Base-by-base conservation (phyloP, 2,329 filamentous ascomycete genomes). In the Trematosphaeria pertusa region DNA sequence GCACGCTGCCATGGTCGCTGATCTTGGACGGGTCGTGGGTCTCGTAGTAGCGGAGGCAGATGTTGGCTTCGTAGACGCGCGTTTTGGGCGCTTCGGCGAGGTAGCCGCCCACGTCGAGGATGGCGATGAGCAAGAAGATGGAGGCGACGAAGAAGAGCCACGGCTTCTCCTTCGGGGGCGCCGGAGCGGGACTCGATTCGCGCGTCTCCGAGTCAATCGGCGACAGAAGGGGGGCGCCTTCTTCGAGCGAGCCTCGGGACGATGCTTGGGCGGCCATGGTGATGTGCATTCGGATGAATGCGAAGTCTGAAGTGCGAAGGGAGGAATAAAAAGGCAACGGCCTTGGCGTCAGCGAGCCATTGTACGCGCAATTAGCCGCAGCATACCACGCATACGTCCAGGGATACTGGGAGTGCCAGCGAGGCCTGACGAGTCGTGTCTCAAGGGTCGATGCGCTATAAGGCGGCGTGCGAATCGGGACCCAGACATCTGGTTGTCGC, bases 61-160 rank as follows among this genome's bases (percentile, higher is more conserved):
- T 70, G 39, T 80, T 78, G 17, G 73, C 69, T 54, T 81, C 78
- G 62, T 70, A 78, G 30, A 81, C 73, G 38, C 77, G 74, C 5
- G 75, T 78, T 55, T 72, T 70, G 3, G 78, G 77, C 0, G 76
- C 72, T 12, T 73, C 65, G 17, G 73, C 61, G 46, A 80, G 74
- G 48, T 73, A 73, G 8, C 72, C 66, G 20, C 76, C 77, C 11
- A 78, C 63, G 48, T 80, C 77, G 48, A 78, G 64, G 19, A 79
- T 71, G 24, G 70, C 59, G 49, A 79, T 70, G 18, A 79, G 61
- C 30, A 69, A 65, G 34, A 76, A 59, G 52, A 73, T 69, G 10
- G 78, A 59, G 11, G 55, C 38, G 9, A 60, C 50, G 30, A 72
- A 52, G 3, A 60, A 22, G 7, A 69, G 46, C 69, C 67, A 71